Evolutionary conservation across 2,329 filamentous ascomycete species (phyloP).

Genomic region (Seiridium cupressi): DNA sequence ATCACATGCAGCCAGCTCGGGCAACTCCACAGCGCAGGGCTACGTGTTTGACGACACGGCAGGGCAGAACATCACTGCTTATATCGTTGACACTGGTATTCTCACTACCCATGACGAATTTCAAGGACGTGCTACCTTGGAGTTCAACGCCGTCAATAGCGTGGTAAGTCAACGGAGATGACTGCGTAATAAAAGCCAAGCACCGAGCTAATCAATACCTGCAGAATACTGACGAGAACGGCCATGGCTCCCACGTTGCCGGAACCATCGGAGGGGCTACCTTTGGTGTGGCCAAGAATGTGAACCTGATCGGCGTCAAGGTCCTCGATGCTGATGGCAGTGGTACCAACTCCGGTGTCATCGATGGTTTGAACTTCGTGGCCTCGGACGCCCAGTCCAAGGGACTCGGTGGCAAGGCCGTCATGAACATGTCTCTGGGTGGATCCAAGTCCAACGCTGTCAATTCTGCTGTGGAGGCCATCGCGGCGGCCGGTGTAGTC

Average conservation of each 20-base stretch:
- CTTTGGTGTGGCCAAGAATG: conserved; percentile 62
- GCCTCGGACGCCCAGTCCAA: conserved; percentile 41
- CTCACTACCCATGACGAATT: conserved; percentile 53
- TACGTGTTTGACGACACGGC: conserved; percentile 54
- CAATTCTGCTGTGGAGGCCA: conserved; percentile 52
- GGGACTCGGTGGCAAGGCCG: conserved; percentile 47
- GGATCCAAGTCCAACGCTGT: conserved; percentile 46
- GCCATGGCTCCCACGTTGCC: conserved; percentile 63
- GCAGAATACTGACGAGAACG: conserved; percentile 49
- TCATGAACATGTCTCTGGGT: conserved; percentile 65
- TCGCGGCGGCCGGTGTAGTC: conserved; percentile 50
- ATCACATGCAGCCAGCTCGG: conserved; percentile 35
- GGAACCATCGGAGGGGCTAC: conserved; percentile 60
- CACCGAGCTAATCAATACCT: neutral
- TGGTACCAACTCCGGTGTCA: conserved; percentile 50
- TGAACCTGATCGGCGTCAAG: conserved; percentile 57
- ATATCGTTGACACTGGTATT: conserved; percentile 67
- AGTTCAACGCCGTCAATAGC: conserved; percentile 49
- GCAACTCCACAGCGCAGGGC: conserved; percentile 24
- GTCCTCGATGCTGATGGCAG: conserved; percentile 51
- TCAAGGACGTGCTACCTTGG: conserved; percentile 52
- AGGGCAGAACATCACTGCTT: conserved; percentile 57
- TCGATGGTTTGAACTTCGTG: conserved; percentile 60
- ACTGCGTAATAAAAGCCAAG: neutral
- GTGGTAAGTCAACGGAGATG: conserved; percentile 32